A percentile compares a stretch with the other conserved stretches of the same genome.
Conservation (phyloP, 2,329 filamentous ascomycete genomes). For the Paraconiothyrium brasiliense region DNA sequence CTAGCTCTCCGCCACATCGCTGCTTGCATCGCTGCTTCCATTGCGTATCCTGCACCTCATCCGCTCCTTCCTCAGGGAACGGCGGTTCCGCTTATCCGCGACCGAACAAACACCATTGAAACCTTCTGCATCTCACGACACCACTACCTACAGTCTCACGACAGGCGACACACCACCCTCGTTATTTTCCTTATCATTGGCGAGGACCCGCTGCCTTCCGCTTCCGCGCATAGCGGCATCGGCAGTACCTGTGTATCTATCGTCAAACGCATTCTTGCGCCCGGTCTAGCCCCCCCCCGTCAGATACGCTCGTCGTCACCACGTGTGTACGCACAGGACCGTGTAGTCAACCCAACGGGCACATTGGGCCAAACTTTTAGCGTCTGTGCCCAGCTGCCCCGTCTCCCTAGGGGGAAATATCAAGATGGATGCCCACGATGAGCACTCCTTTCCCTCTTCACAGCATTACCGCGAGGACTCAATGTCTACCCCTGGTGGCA, state of each 20-base stretch:
- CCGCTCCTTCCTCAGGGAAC: neutral
- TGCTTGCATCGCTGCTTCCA: slow-evolving; percentile 1
- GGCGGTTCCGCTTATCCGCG: slow-evolving; percentile 10
- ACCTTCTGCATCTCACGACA: neutral
- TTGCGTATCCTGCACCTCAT: slow-evolving; percentile 1
- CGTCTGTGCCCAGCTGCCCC: slow-evolving; percentile 17
- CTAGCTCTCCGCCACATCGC: slow-evolving; percentile 9
- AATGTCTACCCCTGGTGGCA: slow-evolving; percentile 39
- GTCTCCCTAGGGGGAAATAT: slow-evolving; percentile 14
- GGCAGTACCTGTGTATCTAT: slow-evolving; percentile 1
- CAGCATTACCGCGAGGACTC: slow-evolving; percentile 30
- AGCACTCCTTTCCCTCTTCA: slow-evolving; percentile 17
- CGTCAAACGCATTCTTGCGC: neutral
- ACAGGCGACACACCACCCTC: neutral
- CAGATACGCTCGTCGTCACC: slow-evolving; percentile 13
- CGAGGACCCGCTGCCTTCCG: slow-evolving; percentile 1
- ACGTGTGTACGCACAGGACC: slow-evolving; percentile 7
- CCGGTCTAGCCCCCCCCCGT: slow-evolving; percentile 1
- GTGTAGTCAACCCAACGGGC: neutral
- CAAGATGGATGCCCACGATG: slow-evolving; percentile 38
- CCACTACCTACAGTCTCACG: neutral
- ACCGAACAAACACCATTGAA: neutral
- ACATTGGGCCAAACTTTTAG: slow-evolving; percentile 10
- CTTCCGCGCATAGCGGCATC: neutral
- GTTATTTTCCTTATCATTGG: neutral